Evolutionary conservation across 331 rosid species (phyloP).

Genomic region (Ulmus americana): DNA sequence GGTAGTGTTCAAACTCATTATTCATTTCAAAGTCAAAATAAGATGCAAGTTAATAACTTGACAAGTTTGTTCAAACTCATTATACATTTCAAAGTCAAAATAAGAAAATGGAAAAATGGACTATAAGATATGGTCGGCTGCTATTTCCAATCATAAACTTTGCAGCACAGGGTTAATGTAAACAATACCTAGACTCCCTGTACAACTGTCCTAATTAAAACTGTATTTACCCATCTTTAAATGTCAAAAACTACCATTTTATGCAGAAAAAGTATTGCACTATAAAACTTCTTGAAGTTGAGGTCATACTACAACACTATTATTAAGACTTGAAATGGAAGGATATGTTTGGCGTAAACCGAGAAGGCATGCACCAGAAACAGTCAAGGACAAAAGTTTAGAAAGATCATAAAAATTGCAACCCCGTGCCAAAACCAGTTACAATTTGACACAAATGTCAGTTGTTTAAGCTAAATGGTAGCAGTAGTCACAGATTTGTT

Average conservation of each 20-base stretch:
- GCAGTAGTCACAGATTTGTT: neutral
- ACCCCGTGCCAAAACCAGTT: neutral
- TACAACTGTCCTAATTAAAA: neutral
- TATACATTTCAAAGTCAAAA: no score
- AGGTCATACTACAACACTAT: neutral
- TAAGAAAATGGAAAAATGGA: neutral
- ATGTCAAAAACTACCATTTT: neutral
- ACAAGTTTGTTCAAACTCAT: neutral
- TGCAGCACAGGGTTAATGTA: neutral
- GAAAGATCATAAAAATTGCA: neutral
- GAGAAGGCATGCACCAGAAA: neutral
- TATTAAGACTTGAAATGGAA: neutral
- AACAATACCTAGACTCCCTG: neutral
- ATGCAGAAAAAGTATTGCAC: neutral
- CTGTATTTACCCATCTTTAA: neutral
- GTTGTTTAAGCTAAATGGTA: neutral
- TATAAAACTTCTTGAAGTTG: neutral
- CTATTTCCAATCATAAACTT: neutral
- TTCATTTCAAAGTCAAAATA: conserved; percentile 6
- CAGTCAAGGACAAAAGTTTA: neutral
- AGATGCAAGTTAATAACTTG: neutral
- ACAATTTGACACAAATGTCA: conserved; percentile 6
- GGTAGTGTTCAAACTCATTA: neutral
- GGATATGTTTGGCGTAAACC: neutral
- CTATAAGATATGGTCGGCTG: neutral